Base-by-base conservation (phyloP, 164 flowering plant species). In the Chimonanthus salicifolius region DNA sequence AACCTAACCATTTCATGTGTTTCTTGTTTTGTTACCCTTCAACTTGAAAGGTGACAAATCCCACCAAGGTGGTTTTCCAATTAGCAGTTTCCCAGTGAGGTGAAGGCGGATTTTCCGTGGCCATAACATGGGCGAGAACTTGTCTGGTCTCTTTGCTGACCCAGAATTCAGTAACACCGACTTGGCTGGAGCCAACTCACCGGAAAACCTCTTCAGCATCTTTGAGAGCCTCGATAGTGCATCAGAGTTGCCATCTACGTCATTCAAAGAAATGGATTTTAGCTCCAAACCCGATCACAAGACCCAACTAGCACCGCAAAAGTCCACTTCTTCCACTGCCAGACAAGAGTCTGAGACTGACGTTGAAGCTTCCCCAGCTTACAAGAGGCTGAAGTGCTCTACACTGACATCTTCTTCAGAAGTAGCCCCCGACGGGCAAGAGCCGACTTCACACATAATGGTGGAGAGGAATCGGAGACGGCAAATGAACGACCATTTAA, bases 391-490 rank as follows among this genome's bases (percentile, higher is more conserved):
- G 13, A 82, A 80, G 74, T 20, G 71, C 54, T 21, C 75, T 2
- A 9, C 76, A 0, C 18, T 44, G n/a, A 6, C 74, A 9, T 7
- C 64, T 0, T 80, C 78, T 4, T 88, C 76, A 21, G 48, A 18
- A 47, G 74, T 47, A 2, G 82, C 71, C 47, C 58, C 62, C 11
- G 88, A 84, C 62, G 87, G 87, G 21, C 86, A 79, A 6, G 86
- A 81, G 21, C 82, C 79, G 71, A 75, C 87, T 3, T 83, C 91
- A 49, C 99, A 94, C 71, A 89, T 94, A 3, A 83, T 97, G 2
- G 97, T 94, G 73, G 99, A 94, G 81, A 77, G 99, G 20, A 91
- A 94, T 78, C 78, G 99, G 44, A 86, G 99, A 66, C 91, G 91
- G 89, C 99, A 92, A 73, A 92, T 94, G 99, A 94, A 94, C 67